These are phyloP conservation scores for Phylloboletellus chloephorus DNA, from an alignment of 1,284 basidiomycete species.

Conservation along the genomic window DNA sequence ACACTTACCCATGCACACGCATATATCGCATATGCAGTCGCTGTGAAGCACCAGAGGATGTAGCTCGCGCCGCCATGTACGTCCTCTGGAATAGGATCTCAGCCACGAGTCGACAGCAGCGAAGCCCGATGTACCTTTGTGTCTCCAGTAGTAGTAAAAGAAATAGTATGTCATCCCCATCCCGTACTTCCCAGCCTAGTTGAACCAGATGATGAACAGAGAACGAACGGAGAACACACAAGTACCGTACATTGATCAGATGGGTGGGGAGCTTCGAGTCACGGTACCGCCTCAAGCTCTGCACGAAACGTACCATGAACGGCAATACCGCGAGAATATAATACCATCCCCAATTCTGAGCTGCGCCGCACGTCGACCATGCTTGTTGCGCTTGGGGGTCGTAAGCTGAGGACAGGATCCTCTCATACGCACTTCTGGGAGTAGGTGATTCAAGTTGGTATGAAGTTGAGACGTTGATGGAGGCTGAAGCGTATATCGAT, in stretches of 20 bases:
- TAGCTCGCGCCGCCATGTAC: conserved; percentile 47
- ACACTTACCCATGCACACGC: conserved; percentile 71
- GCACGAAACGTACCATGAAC: conserved; percentile 69
- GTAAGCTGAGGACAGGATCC: conserved; percentile 13
- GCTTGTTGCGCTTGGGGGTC: conserved; percentile 11
- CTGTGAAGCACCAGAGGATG: conserved; percentile 60
- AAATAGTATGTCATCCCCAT: conserved; percentile 60
- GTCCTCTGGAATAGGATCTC: conserved; percentile 5
- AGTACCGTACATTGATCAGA: conserved; percentile 70
- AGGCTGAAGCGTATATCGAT: neutral
- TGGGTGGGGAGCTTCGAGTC: conserved; percentile 75
- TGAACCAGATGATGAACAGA: conserved; percentile 5
- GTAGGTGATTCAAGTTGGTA: neutral
- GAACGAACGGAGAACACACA: neutral
- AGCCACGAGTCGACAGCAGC: conserved; percentile 5
- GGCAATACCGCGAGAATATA: conserved; percentile 58
- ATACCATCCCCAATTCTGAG: conserved; percentile 50
- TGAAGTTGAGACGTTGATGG: neutral
- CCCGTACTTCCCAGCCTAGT: conserved; percentile 75
- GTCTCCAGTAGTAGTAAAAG: conserved; percentile 72
- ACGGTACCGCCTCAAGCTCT: conserved; percentile 81
- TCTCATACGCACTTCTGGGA: neutral
- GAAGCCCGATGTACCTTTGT: conserved; percentile 45
- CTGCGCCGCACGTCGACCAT: conserved; percentile 16
- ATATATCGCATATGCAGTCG: conserved; percentile 63